phyloP scores from a whole-genome alignment of 2,329 filamentous ascomycete genomes.

The Calonectria honghensis region DNA sequence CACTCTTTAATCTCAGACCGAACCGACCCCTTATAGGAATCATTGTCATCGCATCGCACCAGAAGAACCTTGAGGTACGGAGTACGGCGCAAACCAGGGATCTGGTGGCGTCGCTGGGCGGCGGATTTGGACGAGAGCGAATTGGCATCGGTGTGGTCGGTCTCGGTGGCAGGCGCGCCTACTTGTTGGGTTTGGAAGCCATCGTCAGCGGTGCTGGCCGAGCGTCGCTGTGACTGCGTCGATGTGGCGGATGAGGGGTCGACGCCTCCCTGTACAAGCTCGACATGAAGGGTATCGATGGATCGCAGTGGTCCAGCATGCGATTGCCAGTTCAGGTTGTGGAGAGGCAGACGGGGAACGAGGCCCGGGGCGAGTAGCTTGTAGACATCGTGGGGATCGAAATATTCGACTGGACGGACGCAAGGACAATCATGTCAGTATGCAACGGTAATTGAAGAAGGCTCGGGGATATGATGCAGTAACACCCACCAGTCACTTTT shows the following conservation, averaged over 20 bases:
- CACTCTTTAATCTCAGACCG: slow-evolving; percentile 90
- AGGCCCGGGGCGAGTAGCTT: slow-evolving; percentile 87
- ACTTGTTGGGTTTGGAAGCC: slow-evolving; percentile 76
- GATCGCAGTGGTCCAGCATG: slow-evolving; percentile 92
- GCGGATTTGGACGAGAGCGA: slow-evolving; percentile 59
- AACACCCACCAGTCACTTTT: slow-evolving; percentile 81
- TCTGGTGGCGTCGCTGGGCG: slow-evolving; percentile 85
- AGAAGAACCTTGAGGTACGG: slow-evolving; percentile 95
- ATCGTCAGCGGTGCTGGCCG: slow-evolving; percentile 68
- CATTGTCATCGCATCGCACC: slow-evolving; percentile 95
- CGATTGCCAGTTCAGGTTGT: slow-evolving; percentile 97
- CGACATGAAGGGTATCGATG: slow-evolving; percentile 93
- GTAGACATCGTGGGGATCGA: slow-evolving; percentile 93
- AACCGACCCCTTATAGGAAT: slow-evolving; percentile 89
- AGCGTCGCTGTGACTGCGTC: slow-evolving; percentile 57
- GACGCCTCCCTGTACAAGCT: slow-evolving; percentile 81
- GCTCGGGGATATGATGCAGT: background rate
- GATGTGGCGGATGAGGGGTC: slow-evolving; percentile 63
- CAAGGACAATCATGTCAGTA: slow-evolving; percentile 48
- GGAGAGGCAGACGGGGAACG: slow-evolving; percentile 86
- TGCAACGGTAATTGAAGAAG: background rate
- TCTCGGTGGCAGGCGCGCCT: slow-evolving; percentile 63
- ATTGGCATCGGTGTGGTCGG: slow-evolving; percentile 62
- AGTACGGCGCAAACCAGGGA: slow-evolving; percentile 92
- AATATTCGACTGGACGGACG: slow-evolving; percentile 86